Base-by-base conservation (phyloP, 176 grass and related monocot species). In the Oryza glaberrima region DNA sequence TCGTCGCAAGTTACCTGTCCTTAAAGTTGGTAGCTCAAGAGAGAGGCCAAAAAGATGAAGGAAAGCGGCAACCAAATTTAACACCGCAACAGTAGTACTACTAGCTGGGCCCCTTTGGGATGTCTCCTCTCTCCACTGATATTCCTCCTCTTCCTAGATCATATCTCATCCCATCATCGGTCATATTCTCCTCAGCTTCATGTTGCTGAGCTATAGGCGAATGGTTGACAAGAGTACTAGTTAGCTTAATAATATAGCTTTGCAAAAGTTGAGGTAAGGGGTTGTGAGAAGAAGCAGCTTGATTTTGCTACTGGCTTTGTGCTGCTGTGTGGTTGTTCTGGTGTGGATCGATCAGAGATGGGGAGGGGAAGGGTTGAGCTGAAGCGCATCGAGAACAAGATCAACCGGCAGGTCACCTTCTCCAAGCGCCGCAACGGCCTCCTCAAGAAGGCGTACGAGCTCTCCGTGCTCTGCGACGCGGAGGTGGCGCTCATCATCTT, bases 371-470 rank as follows among this genome's bases (percentile, higher is more conserved):
- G 85, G 82, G 86, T 87, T 63, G 92, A 91, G 84, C 72, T 94
- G 86, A 94, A 94, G 83, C 75, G 89, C 54, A 94, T 94, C 56
- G 89, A 94, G 86, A 94, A 94, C 84, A 82, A 87, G 83, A 94
- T 85, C 78, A 94, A 87, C 80, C 86, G 92, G 52, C 92, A 94
- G 49, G 92, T 94, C 36, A 94, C 92, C 83, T 94, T 94, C 76
- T 89, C 89, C 36, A 94, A 94, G 80, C 92, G 92, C 69, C 86
- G 86, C 15, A 91, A 87, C 60, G 92, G 92, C 23, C 84, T 94
- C 12, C 86, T 94, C 48, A 94, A 94, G 80, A 94, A 94, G 89
- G 92, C 92, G 43, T 94, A 83, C 65, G 92, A 94, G 38, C 81
- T 94, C 5, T 94, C 92, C 34, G 92, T 94, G 80, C 83, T 94